These are phyloP conservation scores for Maudiozyma turicensis DNA, from an alignment of 805 yeast genomes.

Conservation along the genomic window DNA sequence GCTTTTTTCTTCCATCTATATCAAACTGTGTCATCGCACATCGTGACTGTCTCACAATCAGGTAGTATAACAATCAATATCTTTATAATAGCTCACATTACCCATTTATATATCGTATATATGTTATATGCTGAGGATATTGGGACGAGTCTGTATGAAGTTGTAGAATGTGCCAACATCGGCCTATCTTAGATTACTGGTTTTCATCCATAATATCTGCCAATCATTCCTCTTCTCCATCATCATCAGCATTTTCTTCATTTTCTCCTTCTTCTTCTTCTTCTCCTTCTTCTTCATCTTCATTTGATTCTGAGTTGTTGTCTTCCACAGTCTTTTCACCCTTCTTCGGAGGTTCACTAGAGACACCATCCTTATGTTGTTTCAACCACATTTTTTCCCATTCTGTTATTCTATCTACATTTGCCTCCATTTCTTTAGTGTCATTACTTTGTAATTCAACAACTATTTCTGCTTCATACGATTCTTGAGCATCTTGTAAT, in stretches of 20 bases:
- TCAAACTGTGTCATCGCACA: too few relatives aligned
- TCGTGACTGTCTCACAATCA: too few relatives aligned
- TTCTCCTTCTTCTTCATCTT: conserved; percentile 4
- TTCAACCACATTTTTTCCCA: conserved; percentile 74
- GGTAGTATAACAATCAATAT: too few relatives aligned
- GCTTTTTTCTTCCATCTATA: too few relatives aligned
- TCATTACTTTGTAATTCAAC: conserved; percentile 68
- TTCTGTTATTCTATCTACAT: conserved; percentile 59
- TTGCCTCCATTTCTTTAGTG: conserved; percentile 71
- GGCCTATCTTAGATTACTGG: too few relatives aligned
- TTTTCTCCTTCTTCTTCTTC: conserved; percentile 2
- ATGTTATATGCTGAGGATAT: too few relatives aligned
- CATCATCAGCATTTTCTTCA: conserved; percentile 1
- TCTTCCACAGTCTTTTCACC: not conserved
- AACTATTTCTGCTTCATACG: conserved; percentile 70
- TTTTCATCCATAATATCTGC: not conserved
- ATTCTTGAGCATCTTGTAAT: conserved; percentile 74
- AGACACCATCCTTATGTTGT: conserved; percentile 54
- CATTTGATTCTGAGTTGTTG: conserved; percentile 1
- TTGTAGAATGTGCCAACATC: too few relatives aligned
- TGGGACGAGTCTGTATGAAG: too few relatives aligned
- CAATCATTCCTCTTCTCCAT: not conserved
- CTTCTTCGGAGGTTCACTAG: conserved; percentile 35
- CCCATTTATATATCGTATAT: too few relatives aligned
- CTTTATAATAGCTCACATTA: too few relatives aligned